Evolutionary conservation across 371 early-diverging fungal genomes (phyloP).

Genomic region (Smittium culicis): DNA sequence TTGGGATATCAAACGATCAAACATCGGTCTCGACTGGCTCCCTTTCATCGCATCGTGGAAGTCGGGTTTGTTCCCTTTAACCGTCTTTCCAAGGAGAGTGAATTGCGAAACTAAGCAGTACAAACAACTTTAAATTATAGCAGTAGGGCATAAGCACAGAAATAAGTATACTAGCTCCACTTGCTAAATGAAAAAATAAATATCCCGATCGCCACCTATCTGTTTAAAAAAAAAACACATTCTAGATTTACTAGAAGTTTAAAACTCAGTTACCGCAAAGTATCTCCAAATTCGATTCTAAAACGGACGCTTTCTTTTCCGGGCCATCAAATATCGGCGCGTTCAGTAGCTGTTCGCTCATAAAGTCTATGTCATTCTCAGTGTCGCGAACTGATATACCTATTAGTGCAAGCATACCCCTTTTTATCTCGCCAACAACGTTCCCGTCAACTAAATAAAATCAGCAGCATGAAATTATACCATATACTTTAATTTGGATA

Average conservation of each 20-base stretch:
- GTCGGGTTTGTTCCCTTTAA: conserved; percentile 55
- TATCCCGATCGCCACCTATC: too few relatives aligned
- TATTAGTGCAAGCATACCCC: conserved; percentile 59
- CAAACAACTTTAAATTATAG: neutral
- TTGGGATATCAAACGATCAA: conserved; percentile 50
- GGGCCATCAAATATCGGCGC: conserved; percentile 53
- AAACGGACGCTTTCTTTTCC: conserved; percentile 44
- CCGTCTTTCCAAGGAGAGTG: neutral
- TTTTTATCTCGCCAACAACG: conserved; percentile 47
- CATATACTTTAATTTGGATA: neutral
- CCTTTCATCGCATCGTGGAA: conserved; percentile 76
- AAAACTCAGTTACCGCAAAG: conserved; percentile 61
- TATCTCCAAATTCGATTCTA: conserved; percentile 51
- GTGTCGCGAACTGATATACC: conserved; percentile 61
- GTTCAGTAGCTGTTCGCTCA: conserved; percentile 50
- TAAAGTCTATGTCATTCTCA: conserved; percentile 48
- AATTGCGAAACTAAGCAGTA: neutral
- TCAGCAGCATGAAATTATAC: neutral
- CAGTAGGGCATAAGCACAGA: neutral
- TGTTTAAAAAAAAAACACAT: too few relatives aligned
- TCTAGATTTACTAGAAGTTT: too few relatives aligned
- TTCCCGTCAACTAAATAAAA: neutral
- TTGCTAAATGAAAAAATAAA: too few relatives aligned
- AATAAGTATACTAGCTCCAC: too few relatives aligned
- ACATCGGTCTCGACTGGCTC: conserved; percentile 46